Conservation (phyloP, 108 stramenopile species). For the Stephanodiscus triporus region DNA sequence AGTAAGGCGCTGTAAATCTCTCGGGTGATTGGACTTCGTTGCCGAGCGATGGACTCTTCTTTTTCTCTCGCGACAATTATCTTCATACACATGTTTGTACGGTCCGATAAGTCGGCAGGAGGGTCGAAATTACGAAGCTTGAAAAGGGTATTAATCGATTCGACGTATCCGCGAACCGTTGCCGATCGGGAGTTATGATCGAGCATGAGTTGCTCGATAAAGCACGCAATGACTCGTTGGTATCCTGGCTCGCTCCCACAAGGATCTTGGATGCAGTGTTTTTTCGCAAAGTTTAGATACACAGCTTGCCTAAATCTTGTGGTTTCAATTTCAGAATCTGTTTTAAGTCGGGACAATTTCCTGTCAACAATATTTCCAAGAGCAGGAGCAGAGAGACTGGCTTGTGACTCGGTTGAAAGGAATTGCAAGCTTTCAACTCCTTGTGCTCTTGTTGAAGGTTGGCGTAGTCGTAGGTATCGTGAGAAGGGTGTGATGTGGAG, state of each 20-base stretch:
- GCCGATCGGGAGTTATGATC: background rate
- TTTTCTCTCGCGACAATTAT: too few species aligned
- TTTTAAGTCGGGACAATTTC: background rate
- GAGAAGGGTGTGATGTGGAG: constrained; percentile 5
- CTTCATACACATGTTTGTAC: too few species aligned
- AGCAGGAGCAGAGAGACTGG: background rate
- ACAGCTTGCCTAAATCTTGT: constrained; percentile 19
- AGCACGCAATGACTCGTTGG: background rate
- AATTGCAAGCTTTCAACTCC: constrained; percentile 8
- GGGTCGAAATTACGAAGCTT: background rate
- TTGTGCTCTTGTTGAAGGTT: constrained; percentile 4
- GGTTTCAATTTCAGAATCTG: constrained; percentile 1
- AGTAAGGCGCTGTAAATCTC: too few species aligned
- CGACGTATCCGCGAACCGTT: background rate
- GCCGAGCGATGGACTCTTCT: too few species aligned
- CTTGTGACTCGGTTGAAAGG: constrained; percentile 8
- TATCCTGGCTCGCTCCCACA: background rate
- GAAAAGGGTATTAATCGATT: background rate
- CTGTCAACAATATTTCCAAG: constrained; percentile 8
- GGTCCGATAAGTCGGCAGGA: background rate
- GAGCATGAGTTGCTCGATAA: background rate
- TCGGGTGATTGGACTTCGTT: too few species aligned
- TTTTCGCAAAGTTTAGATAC: background rate
- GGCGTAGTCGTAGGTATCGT: background rate
- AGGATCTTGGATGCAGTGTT: background rate